Evolutionary conservation across 768 basidiomycete genomes (phyloP).

Genomic region (Cubamyces sp.): DNA sequence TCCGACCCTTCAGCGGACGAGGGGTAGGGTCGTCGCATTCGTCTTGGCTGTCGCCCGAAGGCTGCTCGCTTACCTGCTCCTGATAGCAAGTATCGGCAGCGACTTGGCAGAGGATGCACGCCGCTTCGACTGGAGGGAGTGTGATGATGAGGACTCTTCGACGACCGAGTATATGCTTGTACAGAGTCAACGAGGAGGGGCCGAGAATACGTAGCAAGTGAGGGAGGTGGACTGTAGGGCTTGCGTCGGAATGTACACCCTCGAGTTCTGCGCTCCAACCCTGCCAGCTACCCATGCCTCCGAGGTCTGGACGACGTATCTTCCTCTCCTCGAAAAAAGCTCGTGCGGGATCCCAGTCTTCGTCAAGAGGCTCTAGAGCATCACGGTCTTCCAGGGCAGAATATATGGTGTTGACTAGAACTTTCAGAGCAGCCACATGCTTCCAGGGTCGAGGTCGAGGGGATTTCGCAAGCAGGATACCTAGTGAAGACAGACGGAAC

Average conservation of each 20-base stretch:
- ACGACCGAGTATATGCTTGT: conserved; percentile 78
- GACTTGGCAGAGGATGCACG: conserved; percentile 67
- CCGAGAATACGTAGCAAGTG: conserved; percentile 79
- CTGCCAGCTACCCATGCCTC: conserved; percentile 62
- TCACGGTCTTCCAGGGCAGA: conserved; percentile 51
- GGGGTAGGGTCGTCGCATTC: conserved; percentile 9
- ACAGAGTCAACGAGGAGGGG: conserved; percentile 75
- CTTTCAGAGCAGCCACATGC: conserved; percentile 67
- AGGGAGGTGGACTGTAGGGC: conserved; percentile 73
- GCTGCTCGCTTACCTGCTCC: conserved; percentile 30
- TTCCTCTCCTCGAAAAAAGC: conserved; percentile 70
- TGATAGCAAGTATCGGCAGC: conserved; percentile 68
- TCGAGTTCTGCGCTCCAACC: conserved; percentile 74
- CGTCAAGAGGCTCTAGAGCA: conserved; percentile 51
- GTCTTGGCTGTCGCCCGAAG: conserved; percentile 11
- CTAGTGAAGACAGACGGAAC: conserved; percentile 77
- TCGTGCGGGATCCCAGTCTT: conserved; percentile 65
- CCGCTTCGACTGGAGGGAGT: conserved; percentile 76
- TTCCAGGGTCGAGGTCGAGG: conserved; percentile 73
- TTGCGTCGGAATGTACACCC: conserved; percentile 42
- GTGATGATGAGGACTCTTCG: conserved; percentile 81
- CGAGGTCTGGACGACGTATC: conserved; percentile 49
- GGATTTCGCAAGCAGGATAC: conserved; percentile 70
- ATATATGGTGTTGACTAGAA: conserved; percentile 59
- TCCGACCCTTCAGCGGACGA: conserved; percentile 43